Conservation (phyloP, 2,329 filamentous ascomycete species). For the Purpureocillium lavendulum region DNA sequence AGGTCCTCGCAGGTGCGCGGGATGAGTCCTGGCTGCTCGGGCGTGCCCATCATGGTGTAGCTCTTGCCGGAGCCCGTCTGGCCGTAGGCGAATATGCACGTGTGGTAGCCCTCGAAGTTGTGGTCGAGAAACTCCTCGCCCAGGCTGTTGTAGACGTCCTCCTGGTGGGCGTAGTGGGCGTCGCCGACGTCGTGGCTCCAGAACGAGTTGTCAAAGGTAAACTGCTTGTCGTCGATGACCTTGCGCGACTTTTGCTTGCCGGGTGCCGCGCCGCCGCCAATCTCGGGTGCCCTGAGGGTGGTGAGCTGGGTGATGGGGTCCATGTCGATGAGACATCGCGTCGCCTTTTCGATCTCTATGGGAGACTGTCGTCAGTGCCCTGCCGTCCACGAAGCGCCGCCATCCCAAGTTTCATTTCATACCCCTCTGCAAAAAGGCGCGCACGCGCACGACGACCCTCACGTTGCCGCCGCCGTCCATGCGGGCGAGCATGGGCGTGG, state of each 20-base stretch:
- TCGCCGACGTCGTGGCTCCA: constrained; percentile 84
- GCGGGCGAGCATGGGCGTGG: constrained; percentile 46
- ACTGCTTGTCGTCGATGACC: constrained; percentile 76
- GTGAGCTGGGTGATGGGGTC: constrained; percentile 80
- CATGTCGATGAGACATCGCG: constrained; percentile 86
- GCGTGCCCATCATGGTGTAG: constrained; percentile 94
- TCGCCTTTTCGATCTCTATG: constrained; percentile 70
- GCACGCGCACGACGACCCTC: constrained; percentile 71
- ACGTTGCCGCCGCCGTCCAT: constrained; percentile 67
- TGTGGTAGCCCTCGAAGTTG: constrained; percentile 99
- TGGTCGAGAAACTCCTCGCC: constrained; percentile 97
- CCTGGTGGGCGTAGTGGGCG: constrained; percentile 82
- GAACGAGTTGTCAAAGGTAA: constrained; percentile 96
- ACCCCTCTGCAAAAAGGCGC: constrained; percentile 71
- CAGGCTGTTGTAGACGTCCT: constrained; percentile 87
- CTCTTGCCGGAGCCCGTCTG: constrained; percentile 97
- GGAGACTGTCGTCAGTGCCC: too few relatives aligned
- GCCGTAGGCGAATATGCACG: constrained; percentile 97
- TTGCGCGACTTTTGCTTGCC: constrained; percentile 58
- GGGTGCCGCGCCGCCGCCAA: constrained; percentile 40
- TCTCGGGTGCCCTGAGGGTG: constrained; percentile 62
- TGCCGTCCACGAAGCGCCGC: too few relatives aligned
- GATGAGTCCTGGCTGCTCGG: constrained; percentile 82
- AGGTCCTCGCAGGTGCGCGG: constrained; percentile 92
- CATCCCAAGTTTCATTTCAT: not conserved